Conservation (phyloP, 208 protist species). For the Jaenimonas drosophilae region DNA sequence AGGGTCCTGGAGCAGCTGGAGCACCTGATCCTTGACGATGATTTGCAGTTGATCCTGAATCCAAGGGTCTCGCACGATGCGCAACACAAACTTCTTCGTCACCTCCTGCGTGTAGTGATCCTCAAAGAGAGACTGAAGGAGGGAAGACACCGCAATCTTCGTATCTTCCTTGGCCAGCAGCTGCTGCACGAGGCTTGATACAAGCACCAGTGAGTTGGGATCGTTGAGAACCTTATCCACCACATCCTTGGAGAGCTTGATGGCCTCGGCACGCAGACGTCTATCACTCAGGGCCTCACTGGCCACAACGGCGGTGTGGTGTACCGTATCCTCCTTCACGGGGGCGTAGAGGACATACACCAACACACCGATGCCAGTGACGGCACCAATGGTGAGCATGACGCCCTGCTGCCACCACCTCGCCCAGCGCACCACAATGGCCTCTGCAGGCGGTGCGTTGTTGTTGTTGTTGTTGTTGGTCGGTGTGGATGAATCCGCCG, state of each 20-base stretch:
- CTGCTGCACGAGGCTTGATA: slow-evolving; percentile 42
- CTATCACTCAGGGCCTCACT: slow-evolving; percentile 70
- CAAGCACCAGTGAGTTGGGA: slow-evolving; percentile 47
- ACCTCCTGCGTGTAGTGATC: slow-evolving; percentile 89
- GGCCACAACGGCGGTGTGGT: slow-evolving; percentile 81
- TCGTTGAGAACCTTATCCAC: slow-evolving; percentile 67
- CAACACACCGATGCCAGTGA: slow-evolving; percentile 77
- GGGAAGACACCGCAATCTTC: slow-evolving; percentile 67
- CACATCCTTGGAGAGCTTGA: slow-evolving; percentile 75
- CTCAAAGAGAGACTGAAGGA: slow-evolving; percentile 78
- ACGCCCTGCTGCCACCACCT: slow-evolving; percentile 85
- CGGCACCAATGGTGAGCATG: slow-evolving; percentile 72
- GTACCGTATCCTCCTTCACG: slow-evolving; percentile 83
- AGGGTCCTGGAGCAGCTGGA: slow-evolving; percentile 40
- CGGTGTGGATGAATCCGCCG: too few species aligned
- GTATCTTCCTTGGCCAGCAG: slow-evolving; percentile 68
- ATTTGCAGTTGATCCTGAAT: slow-evolving; percentile 72
- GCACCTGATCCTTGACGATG: slow-evolving; percentile 68
- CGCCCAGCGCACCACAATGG: too few species aligned
- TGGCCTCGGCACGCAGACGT: slow-evolving; percentile 48
- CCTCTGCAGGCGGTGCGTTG: too few species aligned
- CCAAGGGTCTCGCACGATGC: slow-evolving; percentile 73
- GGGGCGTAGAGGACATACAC: slow-evolving; percentile 72
- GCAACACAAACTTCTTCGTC: slow-evolving; percentile 86
- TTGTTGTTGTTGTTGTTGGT: too few species aligned